Percentiles rank a stretch among this genome's conserved stretches.
Conservation (phyloP, 257 asterid genomes). For the Cordia subcordata region DNA sequence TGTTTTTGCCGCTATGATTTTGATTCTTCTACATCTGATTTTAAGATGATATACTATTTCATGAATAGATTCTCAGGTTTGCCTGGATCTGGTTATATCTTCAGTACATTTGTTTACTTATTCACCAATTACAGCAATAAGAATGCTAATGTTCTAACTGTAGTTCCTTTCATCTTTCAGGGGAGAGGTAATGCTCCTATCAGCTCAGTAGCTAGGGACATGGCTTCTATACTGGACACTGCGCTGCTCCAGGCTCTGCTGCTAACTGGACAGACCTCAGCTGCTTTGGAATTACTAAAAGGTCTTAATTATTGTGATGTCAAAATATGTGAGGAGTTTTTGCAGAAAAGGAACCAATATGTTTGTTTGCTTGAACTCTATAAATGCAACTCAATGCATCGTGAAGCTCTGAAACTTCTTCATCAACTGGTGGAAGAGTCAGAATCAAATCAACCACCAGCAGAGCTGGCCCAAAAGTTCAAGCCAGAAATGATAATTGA, state of each 20-base stretch:
- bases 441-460: constrained; percentile 67
- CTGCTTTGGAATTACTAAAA: constrained; percentile 75
- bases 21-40: too few species aligned
- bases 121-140: too few species aligned
- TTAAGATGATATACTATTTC: neutral
- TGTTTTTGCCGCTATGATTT: too few species aligned
- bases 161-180: constrained; percentile 29
- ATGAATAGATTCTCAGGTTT: too few species aligned
- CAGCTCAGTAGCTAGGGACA: constrained; percentile 92
- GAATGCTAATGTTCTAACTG: constrained; percentile 8
- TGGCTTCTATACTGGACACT: constrained; percentile 91
- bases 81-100: neutral
- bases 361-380: constrained; percentile 78
- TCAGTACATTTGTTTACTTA: too few species aligned
- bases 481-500: constrained; percentile 92
- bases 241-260: constrained; percentile 82
- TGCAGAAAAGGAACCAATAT: constrained; percentile 67
- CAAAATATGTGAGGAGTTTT: constrained; percentile 80
- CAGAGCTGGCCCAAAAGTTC: constrained; percentile 75
- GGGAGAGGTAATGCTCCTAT: constrained; percentile 54
- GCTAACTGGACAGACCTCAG: constrained; percentile 83
- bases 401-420: constrained; percentile 81
- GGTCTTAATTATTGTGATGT: constrained; percentile 79
- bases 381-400: constrained; percentile 78
- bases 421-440: constrained; percentile 86